Evolutionary conservation across 176 grass and related monocot species (phyloP), one percentile per base, ranked within the genome.

Genomic region (Saccharum officinarum): DNA sequence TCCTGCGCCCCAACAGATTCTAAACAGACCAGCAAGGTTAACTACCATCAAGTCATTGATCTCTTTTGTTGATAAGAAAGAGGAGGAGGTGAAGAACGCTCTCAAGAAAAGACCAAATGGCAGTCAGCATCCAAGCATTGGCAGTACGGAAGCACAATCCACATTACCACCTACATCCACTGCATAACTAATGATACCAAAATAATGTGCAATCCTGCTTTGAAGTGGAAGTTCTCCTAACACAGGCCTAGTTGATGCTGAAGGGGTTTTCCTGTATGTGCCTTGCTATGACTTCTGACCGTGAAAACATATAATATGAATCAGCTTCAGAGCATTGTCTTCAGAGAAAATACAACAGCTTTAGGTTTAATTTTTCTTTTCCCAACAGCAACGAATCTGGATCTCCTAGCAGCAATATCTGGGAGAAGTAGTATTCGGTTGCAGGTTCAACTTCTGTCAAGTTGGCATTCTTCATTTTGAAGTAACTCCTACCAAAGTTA

Each of bases 21-120:
- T 90, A 31, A 92, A 66, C 82, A 89, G 86, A 20, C 79, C 86
- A 44, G 64, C 69, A 65, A 81, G 93, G 60, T 67, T 96, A 86
- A 86, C 77, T 70, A 92, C 70, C 72, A 94, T 99, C 78, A 99
- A 89, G 76, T 86, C 86, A 30, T 37, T 96, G 49, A 81, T 99
- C 22, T 87, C 93, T 75, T 99, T 99, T 80, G 86, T 94, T 10
- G 92, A 94, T 86, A 96, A 86, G 86, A 99, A 92, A 84, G 97
- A 96, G 77, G 93, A 92, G 45, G 97, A 96, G 34, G 85, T 99
- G 77, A 94, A 92, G 81, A 89, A 80, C 44, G 88, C 78, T 49
- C 82, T 96, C 31, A 96, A 94, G 84, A 86, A 89, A 77, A 99
- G 89, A 88, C 82, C 88, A 52, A 96, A 75, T 57, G 90, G 41